Percentiles rank a stretch among this genome's conserved stretches.
Conservation (phyloP, 805 yeast species). For the Candida taoyuanica region DNA sequence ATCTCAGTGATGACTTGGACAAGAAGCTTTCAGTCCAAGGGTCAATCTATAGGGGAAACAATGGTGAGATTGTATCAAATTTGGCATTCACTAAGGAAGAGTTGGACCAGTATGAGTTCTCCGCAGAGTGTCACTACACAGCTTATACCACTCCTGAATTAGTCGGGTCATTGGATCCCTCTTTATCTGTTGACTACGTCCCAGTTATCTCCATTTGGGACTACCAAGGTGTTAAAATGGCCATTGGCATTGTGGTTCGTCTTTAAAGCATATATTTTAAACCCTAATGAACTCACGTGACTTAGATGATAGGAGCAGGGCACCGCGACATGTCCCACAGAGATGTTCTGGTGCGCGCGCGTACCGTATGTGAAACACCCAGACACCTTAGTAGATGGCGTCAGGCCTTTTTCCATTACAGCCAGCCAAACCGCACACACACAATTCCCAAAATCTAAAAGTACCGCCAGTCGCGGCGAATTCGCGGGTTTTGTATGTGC, state of each 20-base stretch:
- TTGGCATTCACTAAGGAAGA: slow-evolving; percentile 18
- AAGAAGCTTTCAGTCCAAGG: slow-evolving; percentile 4
- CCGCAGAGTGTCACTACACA: slow-evolving; percentile 18
- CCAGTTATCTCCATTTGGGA: slow-evolving; percentile 30
- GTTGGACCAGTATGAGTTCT: slow-evolving; percentile 8
- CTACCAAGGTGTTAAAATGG: slow-evolving; percentile 19
- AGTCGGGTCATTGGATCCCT: not conserved
- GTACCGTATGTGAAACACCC: slow-evolving; percentile 10
- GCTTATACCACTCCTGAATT: slow-evolving; percentile 20
- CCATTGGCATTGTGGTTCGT: slow-evolving; percentile 25
- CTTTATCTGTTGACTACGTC: slow-evolving; percentile 23
- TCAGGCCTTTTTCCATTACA: no score
- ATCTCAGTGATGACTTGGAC: not conserved
- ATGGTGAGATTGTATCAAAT: slow-evolving; percentile 16
- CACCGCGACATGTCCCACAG: no score
- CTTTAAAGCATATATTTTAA: slow-evolving; percentile 1
- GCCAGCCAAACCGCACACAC: no score
- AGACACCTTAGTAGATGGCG: no score
- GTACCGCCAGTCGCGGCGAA: no score
- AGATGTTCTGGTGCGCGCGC: no score
- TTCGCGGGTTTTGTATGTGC: not conserved
- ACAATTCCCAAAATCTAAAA: not conserved
- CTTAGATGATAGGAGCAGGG: no score
- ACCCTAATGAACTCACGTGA: slow-evolving; percentile 3
- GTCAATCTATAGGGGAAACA: slow-evolving; percentile 15